Conservation (phyloP, 1,139 yeast species). For the Dujonia santamariae region DNA sequence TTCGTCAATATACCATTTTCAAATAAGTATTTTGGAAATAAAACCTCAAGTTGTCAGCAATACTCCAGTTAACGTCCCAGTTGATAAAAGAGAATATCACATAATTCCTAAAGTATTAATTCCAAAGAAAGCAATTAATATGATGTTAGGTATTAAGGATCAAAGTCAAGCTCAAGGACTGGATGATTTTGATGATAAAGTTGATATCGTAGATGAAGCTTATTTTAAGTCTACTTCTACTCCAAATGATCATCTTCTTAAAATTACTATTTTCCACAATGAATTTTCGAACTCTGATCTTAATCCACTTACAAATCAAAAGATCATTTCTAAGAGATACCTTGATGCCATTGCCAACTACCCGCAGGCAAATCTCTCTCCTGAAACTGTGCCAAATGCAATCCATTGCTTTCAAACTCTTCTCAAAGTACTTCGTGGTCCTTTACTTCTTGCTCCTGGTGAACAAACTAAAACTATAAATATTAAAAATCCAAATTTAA, state of each 20-base stretch:
- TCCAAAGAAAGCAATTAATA: constrained; percentile 27
- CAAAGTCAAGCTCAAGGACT: too few relatives aligned
- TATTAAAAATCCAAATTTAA: constrained; percentile 45
- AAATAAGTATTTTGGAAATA: constrained; percentile 27
- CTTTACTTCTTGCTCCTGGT: constrained; percentile 40
- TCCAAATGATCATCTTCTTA: constrained; percentile 25
- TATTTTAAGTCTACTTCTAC: constrained; percentile 28
- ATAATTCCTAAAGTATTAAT: constrained; percentile 22
- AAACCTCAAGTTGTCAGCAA: constrained; percentile 18
- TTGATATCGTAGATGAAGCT: constrained; percentile 31
- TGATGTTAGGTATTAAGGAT: too few relatives aligned
- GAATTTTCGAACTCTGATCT: constrained; percentile 31
- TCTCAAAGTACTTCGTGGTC: constrained; percentile 60
- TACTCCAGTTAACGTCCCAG: constrained; percentile 5
- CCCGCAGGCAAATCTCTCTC: constrained; percentile 22
- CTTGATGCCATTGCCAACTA: constrained; percentile 26
- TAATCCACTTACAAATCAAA: constrained; percentile 22
- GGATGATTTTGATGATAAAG: too few relatives aligned
- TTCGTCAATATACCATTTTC: constrained; percentile 29
- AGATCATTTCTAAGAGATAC: constrained; percentile 28
- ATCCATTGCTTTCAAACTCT: constrained; percentile 55
- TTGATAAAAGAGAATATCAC: constrained; percentile 38
- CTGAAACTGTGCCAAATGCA: constrained; percentile 42
- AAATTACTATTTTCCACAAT: constrained; percentile 29
- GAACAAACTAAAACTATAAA: constrained; percentile 54